phyloP scores from a whole-genome alignment of 2,329 filamentous ascomycete species.

The Colletotrichum sansevieriae region DNA sequence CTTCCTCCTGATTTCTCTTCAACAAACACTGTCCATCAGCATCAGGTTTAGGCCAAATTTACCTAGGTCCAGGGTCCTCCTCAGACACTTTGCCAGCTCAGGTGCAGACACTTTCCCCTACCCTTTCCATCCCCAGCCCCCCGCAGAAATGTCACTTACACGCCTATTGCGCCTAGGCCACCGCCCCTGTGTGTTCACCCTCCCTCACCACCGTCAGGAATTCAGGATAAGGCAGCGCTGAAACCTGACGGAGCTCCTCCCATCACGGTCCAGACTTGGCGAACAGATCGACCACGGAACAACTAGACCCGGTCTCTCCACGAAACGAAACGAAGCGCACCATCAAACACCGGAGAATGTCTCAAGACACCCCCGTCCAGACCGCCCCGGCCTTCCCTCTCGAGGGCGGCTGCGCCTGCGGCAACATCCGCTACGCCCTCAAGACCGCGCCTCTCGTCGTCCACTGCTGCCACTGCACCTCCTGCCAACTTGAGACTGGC shows the following conservation, averaged over 20 bases:
- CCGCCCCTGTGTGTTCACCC: conserved; percentile 3
- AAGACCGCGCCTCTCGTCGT: conserved; percentile 65
- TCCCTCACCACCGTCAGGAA: conserved; percentile 21
- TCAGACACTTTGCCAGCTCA: conserved; percentile 26
- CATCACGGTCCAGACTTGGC: not conserved
- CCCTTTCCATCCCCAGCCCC: conserved; percentile 24
- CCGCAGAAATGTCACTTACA: conserved; percentile 33
- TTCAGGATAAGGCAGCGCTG: not conserved
- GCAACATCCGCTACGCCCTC: conserved; percentile 75
- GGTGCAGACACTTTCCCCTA: not conserved
- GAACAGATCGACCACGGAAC: conserved; percentile 16
- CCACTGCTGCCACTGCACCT: conserved; percentile 62
- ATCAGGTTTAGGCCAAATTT: not conserved
- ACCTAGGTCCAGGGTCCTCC: conserved; percentile 24
- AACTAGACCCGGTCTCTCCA: conserved; percentile 29
- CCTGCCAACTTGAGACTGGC: conserved; percentile 61
- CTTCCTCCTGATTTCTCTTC: not conserved
- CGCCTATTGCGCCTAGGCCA: conserved; percentile 19
- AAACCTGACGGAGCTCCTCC: conserved; percentile 15
- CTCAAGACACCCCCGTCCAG: conserved; percentile 23
- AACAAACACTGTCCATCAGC: not conserved
- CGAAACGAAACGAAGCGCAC: conserved; percentile 3
- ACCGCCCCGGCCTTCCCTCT: conserved; percentile 44
- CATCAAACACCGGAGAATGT: conserved; percentile 29
- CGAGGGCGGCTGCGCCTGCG: conserved; percentile 73